Conservation (phyloP, 306 rosid species). For the Glycine latifolia region DNA sequence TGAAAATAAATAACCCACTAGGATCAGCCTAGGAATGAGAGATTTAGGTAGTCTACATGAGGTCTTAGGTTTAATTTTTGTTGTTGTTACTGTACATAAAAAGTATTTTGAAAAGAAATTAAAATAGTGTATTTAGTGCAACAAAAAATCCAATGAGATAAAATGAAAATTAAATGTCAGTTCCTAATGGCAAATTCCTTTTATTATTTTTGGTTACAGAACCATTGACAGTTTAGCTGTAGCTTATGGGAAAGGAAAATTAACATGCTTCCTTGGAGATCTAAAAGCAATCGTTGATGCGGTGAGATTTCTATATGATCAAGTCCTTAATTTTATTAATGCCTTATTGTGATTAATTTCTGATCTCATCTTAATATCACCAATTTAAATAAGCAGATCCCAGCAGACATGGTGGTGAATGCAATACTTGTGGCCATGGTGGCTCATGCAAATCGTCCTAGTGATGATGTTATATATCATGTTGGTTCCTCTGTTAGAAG, state of each 20-base stretch:
- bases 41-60: neutral
- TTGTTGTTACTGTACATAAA: neutral
- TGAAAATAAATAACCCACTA: neutral
- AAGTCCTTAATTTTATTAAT: neutral
- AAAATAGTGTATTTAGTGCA: constrained; percentile 9
- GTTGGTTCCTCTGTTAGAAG: constrained; percentile 73
- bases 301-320: constrained; percentile 54
- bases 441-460: constrained; percentile 60
- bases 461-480: constrained; percentile 59
- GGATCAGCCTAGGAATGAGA: neutral
- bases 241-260: constrained; percentile 85
- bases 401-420: constrained; percentile 94
- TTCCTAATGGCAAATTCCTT: neutral
- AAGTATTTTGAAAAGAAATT: neutral
- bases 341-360: neutral
- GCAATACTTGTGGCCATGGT: constrained; percentile 71
- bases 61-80: neutral
- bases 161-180: too few species aligned
- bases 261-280: constrained; percentile 72
- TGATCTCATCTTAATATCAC: neutral
- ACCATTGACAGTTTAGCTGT: constrained; percentile 82
- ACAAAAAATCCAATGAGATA: too few species aligned
- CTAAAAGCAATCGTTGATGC: constrained; percentile 54
- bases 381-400: constrained; percentile 60
- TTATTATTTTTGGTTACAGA: constrained; percentile 51